A percentile compares a stretch with the other conserved stretches of the same genome.
These are phyloP conservation scores for Suaeda aralocaspica DNA, from an alignment of 148 eudicot species.

Conservation along the genomic window DNA sequence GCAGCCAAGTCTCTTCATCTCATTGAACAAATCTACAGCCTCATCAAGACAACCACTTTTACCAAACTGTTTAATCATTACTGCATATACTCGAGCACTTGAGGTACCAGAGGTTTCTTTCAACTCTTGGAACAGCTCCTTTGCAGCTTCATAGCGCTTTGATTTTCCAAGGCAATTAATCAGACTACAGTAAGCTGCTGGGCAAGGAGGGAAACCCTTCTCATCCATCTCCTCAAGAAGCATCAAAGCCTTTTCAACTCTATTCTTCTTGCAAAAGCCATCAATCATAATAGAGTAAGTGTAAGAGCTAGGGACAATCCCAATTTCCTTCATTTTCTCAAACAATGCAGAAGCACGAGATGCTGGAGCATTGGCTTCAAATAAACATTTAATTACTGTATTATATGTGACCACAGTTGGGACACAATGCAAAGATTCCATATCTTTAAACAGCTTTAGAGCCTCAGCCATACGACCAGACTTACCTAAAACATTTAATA, in stretches of 20 bases:
- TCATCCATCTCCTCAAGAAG: constrained; percentile 99
- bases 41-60: constrained; percentile 65
- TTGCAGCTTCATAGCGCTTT: constrained; percentile 88
- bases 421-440: constrained; percentile 56
- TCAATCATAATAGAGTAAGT: constrained; percentile 92
- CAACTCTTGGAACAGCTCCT: constrained; percentile 87
- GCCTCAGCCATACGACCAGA: constrained; percentile 69
- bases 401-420: constrained; percentile 96
- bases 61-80: constrained; percentile 93
- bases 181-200: constrained; percentile 95
- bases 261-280: constrained; percentile 82
- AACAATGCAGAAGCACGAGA: constrained; percentile 50
- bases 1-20: constrained; percentile 79
- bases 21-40: constrained; percentile 74
- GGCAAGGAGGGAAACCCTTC: constrained; percentile 89
- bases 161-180: constrained; percentile 82
- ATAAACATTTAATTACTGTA: constrained; percentile 64
- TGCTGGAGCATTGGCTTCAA: constrained; percentile 66
- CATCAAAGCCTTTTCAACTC: constrained; percentile 73
- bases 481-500: constrained; percentile 71
- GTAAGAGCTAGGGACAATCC: constrained; percentile 68
- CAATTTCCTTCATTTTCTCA: constrained; percentile 67
- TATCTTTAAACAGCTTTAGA: constrained; percentile 64
- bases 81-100: constrained; percentile 86
- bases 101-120: constrained; percentile 84